Conservation (phyloP, 1,139 yeast species). For the Debaryomyces coudertii region DNA sequence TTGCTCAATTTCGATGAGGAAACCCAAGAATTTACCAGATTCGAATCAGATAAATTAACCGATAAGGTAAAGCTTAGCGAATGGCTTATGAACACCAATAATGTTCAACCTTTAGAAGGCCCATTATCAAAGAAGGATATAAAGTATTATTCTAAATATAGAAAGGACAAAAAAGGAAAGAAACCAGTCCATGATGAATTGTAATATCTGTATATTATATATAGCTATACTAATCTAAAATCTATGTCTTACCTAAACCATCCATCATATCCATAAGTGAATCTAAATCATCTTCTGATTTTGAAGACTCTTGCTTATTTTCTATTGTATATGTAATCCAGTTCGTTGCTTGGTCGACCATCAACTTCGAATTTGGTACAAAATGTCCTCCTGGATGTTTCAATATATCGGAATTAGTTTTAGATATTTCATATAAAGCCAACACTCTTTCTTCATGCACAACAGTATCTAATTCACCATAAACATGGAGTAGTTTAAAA, state of each 20-base stretch:
- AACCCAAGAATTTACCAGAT: conserved; percentile 24
- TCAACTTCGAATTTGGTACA: conserved; percentile 71
- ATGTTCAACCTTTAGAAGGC: conserved; percentile 41
- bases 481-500: conserved; percentile 64
- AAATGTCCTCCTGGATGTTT: conserved; percentile 87
- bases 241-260: conserved; percentile 14
- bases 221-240: conserved; percentile 7
- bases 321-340: conserved; percentile 47
- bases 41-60: conserved; percentile 28
- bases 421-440: conserved; percentile 58
- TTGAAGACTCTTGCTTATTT: conserved; percentile 17
- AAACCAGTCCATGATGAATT: conserved; percentile 42
- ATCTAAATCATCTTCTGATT: conserved; percentile 33
- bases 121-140: conserved; percentile 39
- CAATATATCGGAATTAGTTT: conserved; percentile 48
- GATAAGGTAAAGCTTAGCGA: conserved; percentile 36
- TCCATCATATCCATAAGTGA: conserved; percentile 44
- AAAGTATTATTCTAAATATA: conserved; percentile 33
- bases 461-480: conserved; percentile 88
- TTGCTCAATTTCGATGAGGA: conserved; percentile 33
- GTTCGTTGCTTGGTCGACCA: conserved; percentile 57
- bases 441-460: conserved; percentile 74
- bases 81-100: conserved; percentile 38
- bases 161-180: conserved; percentile 32
- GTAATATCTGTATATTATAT: conserved; percentile 17